These are phyloP conservation scores for Coccomyxa sp. DNA, from an alignment of 139 green algal species.

Conservation along the genomic window DNA sequence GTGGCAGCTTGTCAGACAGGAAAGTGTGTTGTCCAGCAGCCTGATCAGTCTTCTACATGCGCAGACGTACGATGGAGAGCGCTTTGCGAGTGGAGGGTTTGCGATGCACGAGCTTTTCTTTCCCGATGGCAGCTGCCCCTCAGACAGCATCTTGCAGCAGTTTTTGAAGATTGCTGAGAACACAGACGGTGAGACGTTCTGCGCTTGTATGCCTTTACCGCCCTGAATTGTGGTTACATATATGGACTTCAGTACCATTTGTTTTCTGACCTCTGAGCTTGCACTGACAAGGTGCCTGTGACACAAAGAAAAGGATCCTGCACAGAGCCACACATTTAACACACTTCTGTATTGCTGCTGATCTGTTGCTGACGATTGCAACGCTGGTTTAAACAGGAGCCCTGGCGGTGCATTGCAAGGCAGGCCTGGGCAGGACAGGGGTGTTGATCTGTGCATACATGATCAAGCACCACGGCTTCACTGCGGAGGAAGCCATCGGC, in stretches of 20 bases:
- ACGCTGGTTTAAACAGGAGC: no score
- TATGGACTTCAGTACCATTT: no score
- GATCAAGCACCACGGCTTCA: slow-evolving; percentile 92
- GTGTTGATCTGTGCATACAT: slow-evolving; percentile 90
- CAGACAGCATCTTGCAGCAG: slow-evolving; percentile 60
- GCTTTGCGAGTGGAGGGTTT: slow-evolving; percentile 79
- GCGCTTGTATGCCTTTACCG: no score
- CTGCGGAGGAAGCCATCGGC: slow-evolving; percentile 78
- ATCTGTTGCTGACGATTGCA: no score
- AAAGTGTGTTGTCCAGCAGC: no score
- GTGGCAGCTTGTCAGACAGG: background rate
- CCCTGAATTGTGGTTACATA: no score
- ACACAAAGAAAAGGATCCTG: no score
- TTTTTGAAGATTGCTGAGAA: slow-evolving; percentile 79
- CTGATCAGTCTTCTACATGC: no score
- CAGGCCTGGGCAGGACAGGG: slow-evolving; percentile 86
- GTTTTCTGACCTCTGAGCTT: no score
- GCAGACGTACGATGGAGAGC: slow-evolving; percentile 72
- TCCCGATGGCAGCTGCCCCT: slow-evolving; percentile 83
- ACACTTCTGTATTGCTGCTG: no score
- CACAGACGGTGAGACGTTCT: slow-evolving; percentile 44
- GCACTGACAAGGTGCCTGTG: no score
- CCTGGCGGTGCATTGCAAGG: slow-evolving; percentile 91
- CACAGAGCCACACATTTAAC: no score
- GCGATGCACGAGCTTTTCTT: slow-evolving; percentile 92